Evolutionary conservation across 2,329 filamentous ascomycete species (phyloP).

Genomic region (Cordyceps fumosorosea): DNA sequence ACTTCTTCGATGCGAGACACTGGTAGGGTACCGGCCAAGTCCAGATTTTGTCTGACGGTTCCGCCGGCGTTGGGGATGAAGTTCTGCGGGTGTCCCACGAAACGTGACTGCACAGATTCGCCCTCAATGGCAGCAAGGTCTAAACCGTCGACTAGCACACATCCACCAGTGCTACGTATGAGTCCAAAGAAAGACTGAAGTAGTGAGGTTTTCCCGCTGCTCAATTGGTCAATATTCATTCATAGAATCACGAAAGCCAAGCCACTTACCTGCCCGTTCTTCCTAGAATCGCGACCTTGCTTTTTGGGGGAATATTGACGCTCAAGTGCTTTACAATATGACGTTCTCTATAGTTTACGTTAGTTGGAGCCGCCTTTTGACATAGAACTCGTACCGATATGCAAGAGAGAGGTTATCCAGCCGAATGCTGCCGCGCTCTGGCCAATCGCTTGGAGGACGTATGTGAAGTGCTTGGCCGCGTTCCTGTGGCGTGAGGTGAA

Average conservation of each 20-base stretch:
- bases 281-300: background rate
- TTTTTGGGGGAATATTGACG: background rate
- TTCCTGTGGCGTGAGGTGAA: background rate
- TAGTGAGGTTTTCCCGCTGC: conserved; percentile 4
- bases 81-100: background rate
- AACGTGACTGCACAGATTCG: background rate
- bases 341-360: background rate
- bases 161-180: background rate
- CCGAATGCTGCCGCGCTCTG: background rate
- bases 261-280: conserved; percentile 3
- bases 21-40: background rate
- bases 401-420: background rate
- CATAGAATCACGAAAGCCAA: background rate
- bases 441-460: background rate
- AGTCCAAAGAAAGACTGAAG: conserved; percentile 4
- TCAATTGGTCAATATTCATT: background rate
- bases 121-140: background rate
- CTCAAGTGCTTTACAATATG: background rate
- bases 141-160: background rate
- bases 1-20: background rate
- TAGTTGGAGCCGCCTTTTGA: background rate
- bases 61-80: background rate
- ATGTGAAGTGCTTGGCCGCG: background rate
- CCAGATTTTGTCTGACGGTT: background rate
- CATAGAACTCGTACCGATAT: background rate